phyloP scores from a whole-genome alignment of 2,329 filamentous ascomycete species.

The Chrysoporthe puriensis region DNA sequence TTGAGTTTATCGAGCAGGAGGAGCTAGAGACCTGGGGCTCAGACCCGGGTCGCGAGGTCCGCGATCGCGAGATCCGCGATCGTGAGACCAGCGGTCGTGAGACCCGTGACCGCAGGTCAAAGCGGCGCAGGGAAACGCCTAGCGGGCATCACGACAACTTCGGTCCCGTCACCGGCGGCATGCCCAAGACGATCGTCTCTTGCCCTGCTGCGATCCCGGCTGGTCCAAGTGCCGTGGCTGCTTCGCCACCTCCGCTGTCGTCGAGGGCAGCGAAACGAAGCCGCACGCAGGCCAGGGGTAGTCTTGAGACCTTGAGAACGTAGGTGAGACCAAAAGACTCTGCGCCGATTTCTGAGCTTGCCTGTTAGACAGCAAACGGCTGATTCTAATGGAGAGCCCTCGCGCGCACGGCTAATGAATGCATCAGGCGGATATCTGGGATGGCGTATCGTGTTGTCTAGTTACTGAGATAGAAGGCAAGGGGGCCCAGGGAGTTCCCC shows the following conservation, averaged over 20 bases:
- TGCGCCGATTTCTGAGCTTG: too few relatives aligned
- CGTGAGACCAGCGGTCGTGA: too few relatives aligned
- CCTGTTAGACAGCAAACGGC: too few relatives aligned
- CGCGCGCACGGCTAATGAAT: too few relatives aligned
- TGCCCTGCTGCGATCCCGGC: not conserved
- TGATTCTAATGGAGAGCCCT: too few relatives aligned
- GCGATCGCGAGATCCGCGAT: not conserved
- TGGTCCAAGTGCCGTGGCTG: slow-evolving; percentile 19
- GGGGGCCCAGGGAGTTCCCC: too few relatives aligned
- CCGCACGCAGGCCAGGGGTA: slow-evolving; percentile 33
- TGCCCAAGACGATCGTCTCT: not conserved
- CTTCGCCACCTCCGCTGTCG: slow-evolving; percentile 34
- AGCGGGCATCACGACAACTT: slow-evolving; percentile 46
- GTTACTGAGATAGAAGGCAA: too few relatives aligned
- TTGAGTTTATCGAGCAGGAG: slow-evolving; percentile 33
- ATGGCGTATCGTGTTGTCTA: too few relatives aligned
- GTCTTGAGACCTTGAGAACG: slow-evolving; percentile 33
- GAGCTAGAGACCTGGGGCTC: slow-evolving; percentile 52
- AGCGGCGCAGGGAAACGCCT: slow-evolving; percentile 43
- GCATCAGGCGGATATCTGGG: too few relatives aligned
- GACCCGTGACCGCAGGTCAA: slow-evolving; percentile 29
- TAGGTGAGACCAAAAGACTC: too few relatives aligned
- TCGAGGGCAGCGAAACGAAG: slow-evolving; percentile 38
- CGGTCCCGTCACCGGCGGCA: slow-evolving; percentile 33
- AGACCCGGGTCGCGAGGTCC: slow-evolving; percentile 35